Evolutionary conservation across 2,329 filamentous ascomycete genomes (phyloP).

Genomic region (Cordyceps fumosorosea): DNA sequence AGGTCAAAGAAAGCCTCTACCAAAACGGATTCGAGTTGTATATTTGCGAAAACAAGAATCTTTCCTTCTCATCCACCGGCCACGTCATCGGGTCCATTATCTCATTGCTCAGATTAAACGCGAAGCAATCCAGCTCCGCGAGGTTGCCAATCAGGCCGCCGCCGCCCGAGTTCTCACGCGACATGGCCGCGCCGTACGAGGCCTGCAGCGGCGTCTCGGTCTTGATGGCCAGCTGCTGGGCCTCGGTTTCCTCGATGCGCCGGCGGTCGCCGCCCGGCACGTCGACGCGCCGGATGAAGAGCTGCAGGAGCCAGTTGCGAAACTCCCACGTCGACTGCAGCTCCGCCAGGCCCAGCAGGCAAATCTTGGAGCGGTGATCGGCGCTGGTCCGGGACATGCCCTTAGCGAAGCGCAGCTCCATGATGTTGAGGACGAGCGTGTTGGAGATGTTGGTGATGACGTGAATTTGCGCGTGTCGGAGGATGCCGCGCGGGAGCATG

Average conservation of each 20-base stretch:
- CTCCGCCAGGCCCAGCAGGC: slow-evolving; percentile 39
- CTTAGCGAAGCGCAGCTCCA: slow-evolving; percentile 31
- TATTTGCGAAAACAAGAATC: slow-evolving; percentile 19
- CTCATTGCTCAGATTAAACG: slow-evolving; percentile 4
- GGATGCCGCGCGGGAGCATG: slow-evolving; percentile 35
- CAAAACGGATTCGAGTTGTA: slow-evolving; percentile 58
- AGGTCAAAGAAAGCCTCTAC: slow-evolving; percentile 22
- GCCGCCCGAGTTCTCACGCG: neutral
- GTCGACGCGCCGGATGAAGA: slow-evolving; percentile 43
- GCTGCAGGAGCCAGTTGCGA: slow-evolving; percentile 40
- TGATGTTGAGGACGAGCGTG: slow-evolving; percentile 41
- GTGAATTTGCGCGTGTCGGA: slow-evolving; percentile 37
- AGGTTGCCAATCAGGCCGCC: neutral
- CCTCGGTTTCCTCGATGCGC: neutral
- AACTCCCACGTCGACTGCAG: slow-evolving; percentile 43
- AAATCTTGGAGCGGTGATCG: slow-evolving; percentile 42
- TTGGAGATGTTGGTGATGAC: slow-evolving; percentile 42
- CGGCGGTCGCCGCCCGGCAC: slow-evolving; percentile 29
- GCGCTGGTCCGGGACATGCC: slow-evolving; percentile 36
- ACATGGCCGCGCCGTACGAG: slow-evolving; percentile 8
- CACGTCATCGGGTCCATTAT: slow-evolving; percentile 14
- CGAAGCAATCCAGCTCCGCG: neutral
- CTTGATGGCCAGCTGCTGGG: neutral
- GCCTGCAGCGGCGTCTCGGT: slow-evolving; percentile 4
- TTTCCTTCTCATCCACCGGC: slow-evolving; percentile 16